Base-by-base conservation (phyloP, 768 basidiomycete genomes). In the Macrolepiota dolichaula region DNA sequence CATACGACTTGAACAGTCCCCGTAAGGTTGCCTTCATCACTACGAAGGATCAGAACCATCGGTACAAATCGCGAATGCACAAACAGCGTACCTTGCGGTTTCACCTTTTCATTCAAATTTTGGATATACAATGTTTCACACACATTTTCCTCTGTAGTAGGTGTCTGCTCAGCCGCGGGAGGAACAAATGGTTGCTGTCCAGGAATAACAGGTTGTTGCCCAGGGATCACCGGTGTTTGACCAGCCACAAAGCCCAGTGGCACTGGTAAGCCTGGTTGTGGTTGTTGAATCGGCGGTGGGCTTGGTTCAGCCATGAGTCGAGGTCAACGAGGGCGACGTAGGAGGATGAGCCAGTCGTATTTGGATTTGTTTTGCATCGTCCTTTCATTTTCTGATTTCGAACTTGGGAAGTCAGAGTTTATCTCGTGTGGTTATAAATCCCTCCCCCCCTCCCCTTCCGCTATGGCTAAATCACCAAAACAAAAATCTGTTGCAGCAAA, bases 121-220 rank as follows among this genome's bases (percentile, higher is more conserved):
- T 96, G 94, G 69, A 98, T 90, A 71, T 98, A 98, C 25, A 97
- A 81, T 4, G 95, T 97, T 74, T 97, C 95, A 55, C 89, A 87
- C 55, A 79, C 77, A 64, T 76, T 57, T 66, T 88, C 85, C 54
- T 79, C 79, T 32, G 64, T 32, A 3, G 35, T 53, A 47, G 53
- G 56, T 6, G 57, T 46, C 12, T 59, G 50, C 1, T 51, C 51
- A 35, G 52, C 36, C 40, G 46, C 55, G 12, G 46, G 22, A 35
- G 52, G 59, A 29, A 40, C 13, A 32, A 32, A 32, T 7, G 29
- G 29, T 7, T 32, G 29, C 19, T 61, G 52, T 54, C 57, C 57
- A 49, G 47, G 56, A 49, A 50, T 13, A 3, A 54, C 52, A 35
- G 59, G 59, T 47, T 19, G 13, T 32, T 57, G 57, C 11, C 57